These are phyloP conservation scores for Mycosphaerella arachidis DNA, from an alignment of 2,329 filamentous ascomycete genomes.

Conservation along the genomic window DNA sequence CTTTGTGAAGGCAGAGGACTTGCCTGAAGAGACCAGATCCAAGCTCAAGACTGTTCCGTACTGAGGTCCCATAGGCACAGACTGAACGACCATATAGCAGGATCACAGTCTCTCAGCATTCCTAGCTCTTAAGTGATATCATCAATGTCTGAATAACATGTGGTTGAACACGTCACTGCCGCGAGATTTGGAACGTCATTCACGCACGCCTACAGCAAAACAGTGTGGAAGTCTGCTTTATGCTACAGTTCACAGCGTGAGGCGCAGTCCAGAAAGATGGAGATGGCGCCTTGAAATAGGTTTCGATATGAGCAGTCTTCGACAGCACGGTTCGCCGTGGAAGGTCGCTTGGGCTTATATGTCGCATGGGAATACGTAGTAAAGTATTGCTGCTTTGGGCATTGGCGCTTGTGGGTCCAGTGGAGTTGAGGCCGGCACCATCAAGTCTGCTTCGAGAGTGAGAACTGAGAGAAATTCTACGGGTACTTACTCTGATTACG, in stretches of 20 bases:
- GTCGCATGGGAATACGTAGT: background rate
- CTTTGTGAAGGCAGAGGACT: conserved; percentile 67
- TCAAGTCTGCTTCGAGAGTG: background rate
- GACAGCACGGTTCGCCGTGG: background rate
- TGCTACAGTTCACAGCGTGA: background rate
- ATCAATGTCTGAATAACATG: background rate
- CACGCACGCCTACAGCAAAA: background rate
- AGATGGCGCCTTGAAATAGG: too few relatives aligned
- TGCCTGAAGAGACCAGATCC: conserved; percentile 62
- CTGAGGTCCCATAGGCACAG: conserved; percentile 32
- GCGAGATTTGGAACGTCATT: background rate
- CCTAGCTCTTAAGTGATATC: background rate
- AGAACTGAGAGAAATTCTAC: background rate
- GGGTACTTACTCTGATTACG: background rate
- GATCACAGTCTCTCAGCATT: background rate
- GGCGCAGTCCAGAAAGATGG: too few relatives aligned
- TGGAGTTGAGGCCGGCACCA: background rate
- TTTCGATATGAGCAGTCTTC: background rate
- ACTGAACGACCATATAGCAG: background rate
- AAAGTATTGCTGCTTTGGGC: background rate
- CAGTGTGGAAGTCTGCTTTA: background rate
- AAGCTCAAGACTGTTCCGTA: conserved; percentile 68
- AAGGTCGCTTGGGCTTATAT: background rate
- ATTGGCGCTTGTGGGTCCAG: background rate
- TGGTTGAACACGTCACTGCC: background rate